A percentile compares a stretch with the other conserved stretches of the same genome.
These are phyloP conservation scores for Daldinia concentrica DNA, from an alignment of 495 filamentous ascomycete genomes.

Conservation along the genomic window DNA sequence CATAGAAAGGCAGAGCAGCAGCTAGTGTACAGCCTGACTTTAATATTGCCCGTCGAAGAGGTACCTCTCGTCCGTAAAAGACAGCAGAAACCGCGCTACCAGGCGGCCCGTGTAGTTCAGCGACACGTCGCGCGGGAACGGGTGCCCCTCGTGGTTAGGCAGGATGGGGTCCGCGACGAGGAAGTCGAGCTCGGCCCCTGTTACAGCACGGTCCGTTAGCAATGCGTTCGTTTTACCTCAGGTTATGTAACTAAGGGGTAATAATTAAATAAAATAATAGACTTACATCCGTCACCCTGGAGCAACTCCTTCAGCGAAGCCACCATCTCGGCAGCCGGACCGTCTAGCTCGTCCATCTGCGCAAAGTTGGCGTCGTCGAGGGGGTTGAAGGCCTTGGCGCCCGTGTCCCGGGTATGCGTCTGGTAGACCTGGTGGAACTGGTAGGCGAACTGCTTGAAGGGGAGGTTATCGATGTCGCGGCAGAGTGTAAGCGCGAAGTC, in stretches of 20 bases:
- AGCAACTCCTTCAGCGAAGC: slow-evolving; percentile 51
- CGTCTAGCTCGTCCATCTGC: slow-evolving; percentile 51
- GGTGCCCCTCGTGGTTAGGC: slow-evolving; percentile 53
- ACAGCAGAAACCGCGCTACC: slow-evolving; percentile 59
- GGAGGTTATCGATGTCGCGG: slow-evolving; percentile 59
- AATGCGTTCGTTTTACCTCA: neutral
- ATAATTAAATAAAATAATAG: neutral
- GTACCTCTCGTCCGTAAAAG: slow-evolving; percentile 57
- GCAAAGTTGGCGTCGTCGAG: slow-evolving; percentile 49
- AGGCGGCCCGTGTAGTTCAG: slow-evolving; percentile 61
- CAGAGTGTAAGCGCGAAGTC: slow-evolving; percentile 54
- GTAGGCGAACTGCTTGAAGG: slow-evolving; percentile 61
- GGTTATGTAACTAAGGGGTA: neutral
- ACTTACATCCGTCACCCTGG: slow-evolving; percentile 53
- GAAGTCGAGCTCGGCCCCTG: slow-evolving; percentile 59
- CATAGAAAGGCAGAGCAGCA: neutral
- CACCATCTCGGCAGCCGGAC: slow-evolving; percentile 54
- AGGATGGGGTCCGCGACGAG: slow-evolving; percentile 57
- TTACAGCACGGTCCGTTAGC: slow-evolving; percentile 18
- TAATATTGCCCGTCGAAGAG: slow-evolving; percentile 48
- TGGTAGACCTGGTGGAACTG: slow-evolving; percentile 65
- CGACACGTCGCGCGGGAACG: slow-evolving; percentile 55
- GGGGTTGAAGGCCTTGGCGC: slow-evolving; percentile 56
- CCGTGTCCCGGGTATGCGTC: slow-evolving; percentile 56
- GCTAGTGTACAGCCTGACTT: neutral